Evolutionary conservation across 345 rosid genomes (phyloP), one percentile per base, ranked within the genome.

Genomic region (Pelargonium nanum): DNA sequence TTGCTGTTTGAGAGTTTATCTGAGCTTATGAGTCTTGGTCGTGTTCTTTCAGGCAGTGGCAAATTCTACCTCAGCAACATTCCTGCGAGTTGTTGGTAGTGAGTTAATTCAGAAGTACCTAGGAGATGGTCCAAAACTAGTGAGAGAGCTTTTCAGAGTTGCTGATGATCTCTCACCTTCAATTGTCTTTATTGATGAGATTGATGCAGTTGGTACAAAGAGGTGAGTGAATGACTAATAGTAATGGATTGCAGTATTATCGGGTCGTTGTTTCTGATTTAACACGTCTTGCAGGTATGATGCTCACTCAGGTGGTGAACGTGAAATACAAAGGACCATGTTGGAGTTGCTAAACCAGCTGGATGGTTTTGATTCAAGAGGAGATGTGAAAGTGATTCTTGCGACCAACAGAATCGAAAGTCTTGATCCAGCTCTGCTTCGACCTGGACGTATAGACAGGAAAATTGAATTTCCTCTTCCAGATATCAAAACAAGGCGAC

Each of bases 291-390:
- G 60, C 58, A 89, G 97, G 77, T 94, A 94, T 26, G 96, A 94
- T 59, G 96, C 96, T 20, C 81, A 88, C 80, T 89, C 99, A 30
- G 99, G 99, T 58, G 97, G 96, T 59, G 97, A 94, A 60, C 95
- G 96, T 68, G 97, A 90, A 76, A 94, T 94, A 62, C 99, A 94
- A 73, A 83, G 99, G 78, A 90, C 97, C 44, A 94, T 94, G 99
- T 82, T 94, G 77, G 99, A 94, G 54, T 74, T 94, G 75, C 76
- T 90, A 69, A 90, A 94, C 76, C 95, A 90, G 69, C 79, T 94
- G 58, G 97, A 90, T 74, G 99, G 99, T 24, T 94, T 90, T 63
- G 99, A 88, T 77, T 85, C 99, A 26, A 83, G 96, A 76, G 99
- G 93, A 75, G 97, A 94, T 55, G 97, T 94, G 53, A 94, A 90